These are phyloP conservation scores for Panaeolus papilionaceus DNA, from an alignment of 768 basidiomycete species.

Conservation along the genomic window DNA sequence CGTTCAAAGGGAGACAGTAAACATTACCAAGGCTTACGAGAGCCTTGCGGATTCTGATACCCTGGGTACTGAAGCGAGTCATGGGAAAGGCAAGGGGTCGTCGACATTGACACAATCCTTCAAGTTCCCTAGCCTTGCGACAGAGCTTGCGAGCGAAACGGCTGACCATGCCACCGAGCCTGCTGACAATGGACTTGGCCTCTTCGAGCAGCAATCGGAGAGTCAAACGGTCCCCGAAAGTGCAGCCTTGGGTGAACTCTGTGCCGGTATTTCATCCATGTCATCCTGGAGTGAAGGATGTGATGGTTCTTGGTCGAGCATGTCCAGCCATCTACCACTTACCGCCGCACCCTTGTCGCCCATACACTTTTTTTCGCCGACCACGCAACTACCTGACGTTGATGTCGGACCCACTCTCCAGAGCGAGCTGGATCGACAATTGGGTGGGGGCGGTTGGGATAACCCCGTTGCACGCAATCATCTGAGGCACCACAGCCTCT, in stretches of 20 bases:
- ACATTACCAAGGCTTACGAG: constrained; percentile 74
- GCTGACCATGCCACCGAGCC: constrained; percentile 26
- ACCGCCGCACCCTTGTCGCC: constrained; percentile 36
- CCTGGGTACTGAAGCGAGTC: constrained; percentile 52
- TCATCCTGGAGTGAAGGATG: constrained; percentile 36
- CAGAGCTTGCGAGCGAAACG: neutral
- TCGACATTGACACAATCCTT: neutral
- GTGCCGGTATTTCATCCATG: constrained; percentile 39
- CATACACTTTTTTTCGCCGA: constrained; percentile 36
- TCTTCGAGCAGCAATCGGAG: constrained; percentile 52
- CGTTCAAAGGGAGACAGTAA: constrained; percentile 75
- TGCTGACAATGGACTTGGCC: constrained; percentile 63
- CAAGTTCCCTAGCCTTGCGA: neutral
- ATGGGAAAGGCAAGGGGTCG: constrained; percentile 24
- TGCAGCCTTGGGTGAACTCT: constrained; percentile 22
- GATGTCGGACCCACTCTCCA: constrained; percentile 48
- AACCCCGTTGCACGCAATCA: constrained; percentile 36
- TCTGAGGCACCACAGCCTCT: constrained; percentile 61
- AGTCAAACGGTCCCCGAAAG: constrained; percentile 16
- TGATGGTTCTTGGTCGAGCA: constrained; percentile 38
- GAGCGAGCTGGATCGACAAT: constrained; percentile 63
- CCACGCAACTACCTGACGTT: constrained; percentile 24
- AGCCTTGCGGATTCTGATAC: constrained; percentile 62
- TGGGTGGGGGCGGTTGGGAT: constrained; percentile 47
- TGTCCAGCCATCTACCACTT: constrained; percentile 25